Base-by-base conservation (phyloP, 1,139 yeast genomes). In the Taphrina communis region DNA sequence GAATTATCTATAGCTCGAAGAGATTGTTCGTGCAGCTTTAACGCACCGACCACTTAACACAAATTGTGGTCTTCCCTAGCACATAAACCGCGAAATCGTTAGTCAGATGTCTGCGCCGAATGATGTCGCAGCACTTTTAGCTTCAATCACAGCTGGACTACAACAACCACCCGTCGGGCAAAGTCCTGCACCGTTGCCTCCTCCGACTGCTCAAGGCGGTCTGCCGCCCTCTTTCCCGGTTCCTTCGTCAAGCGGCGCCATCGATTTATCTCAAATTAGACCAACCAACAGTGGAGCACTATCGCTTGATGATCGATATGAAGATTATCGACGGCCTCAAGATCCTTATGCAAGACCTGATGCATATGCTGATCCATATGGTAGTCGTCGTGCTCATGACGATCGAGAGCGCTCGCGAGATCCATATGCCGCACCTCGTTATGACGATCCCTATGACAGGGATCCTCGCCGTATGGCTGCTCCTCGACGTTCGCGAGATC, bases 61-160 rank as follows among this genome's bases (percentile, higher is more conserved):
- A 39, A 39, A 39, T 9, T 44, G 48, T 44, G 48, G 3, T 44
- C 48, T 44, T 25, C 31, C 31, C 4, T 25, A 25, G 31, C 31
- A 25, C 31, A 25, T 25, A 25, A 25, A 14, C 14, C 42, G 42
- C 51, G 25, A 46, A 46, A 46, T n/a, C 9, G 8, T 25, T 25
- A 25, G 31, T 25, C 11, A 21, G 53, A 63, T 63, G 67, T 63
- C 67, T 55, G 67, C 67, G 35, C 67, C 67, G 12, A 63, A 63
- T 35, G 61, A 63, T 36, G 67, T 63, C n/a, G 67, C 67, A 48
- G 67, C 67, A 14, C 48, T 63, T 31, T 51, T 63, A 12, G 67
- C 67, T 4, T 63, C 67, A 14, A 63, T 63, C 38, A 63, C 67
- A 0, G 67, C 67, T 42, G 59, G 59, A 11, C 56, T 63, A 48